Percentiles rank a stretch among this genome's conserved stretches.
These are phyloP conservation scores for Coffea humblotiana DNA, from an alignment of 305 asterid genomes.

Conservation along the genomic window DNA sequence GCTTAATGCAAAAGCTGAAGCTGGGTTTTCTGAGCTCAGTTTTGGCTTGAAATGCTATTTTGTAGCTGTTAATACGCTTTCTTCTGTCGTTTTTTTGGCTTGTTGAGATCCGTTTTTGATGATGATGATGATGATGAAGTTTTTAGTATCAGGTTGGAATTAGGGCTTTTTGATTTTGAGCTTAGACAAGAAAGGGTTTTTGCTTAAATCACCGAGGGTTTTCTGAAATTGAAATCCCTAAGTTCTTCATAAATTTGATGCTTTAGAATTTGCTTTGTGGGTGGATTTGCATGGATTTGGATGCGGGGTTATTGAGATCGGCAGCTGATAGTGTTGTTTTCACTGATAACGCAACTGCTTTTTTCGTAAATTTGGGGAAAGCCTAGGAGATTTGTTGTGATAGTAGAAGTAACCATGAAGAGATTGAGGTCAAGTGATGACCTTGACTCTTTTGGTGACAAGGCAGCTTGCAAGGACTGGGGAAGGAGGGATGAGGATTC, in stretches of 20 bases:
- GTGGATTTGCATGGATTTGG: not conserved
- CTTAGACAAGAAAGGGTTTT: not conserved
- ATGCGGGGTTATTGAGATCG: not conserved
- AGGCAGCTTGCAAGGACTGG: slow-evolving; percentile 69
- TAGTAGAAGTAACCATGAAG: slow-evolving; percentile 50
- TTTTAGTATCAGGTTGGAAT: not conserved
- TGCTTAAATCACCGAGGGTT: not conserved
- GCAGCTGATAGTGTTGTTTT: slow-evolving; percentile 15
- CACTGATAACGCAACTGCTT: not conserved
- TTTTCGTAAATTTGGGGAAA: slow-evolving; percentile 9
- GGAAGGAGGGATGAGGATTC: slow-evolving; percentile 79
- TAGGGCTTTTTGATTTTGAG: slow-evolving; percentile 3
- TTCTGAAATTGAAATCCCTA: slow-evolving; percentile 1
- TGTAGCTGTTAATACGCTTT: slow-evolving; percentile 12
- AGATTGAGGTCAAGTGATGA: slow-evolving; percentile 85
- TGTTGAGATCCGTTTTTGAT: slow-evolving; percentile 23
- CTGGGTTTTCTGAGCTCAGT: slow-evolving; percentile 20
- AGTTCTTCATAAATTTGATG: not conserved
- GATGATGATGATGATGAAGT: slow-evolving; percentile 1
- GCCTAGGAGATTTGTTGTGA: slow-evolving; percentile 17
- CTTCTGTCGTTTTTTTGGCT: not conserved
- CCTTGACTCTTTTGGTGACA: slow-evolving; percentile 73
- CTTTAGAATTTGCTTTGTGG: slow-evolving; percentile 8
- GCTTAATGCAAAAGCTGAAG: slow-evolving; percentile 1
- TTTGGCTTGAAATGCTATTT: slow-evolving; percentile 19